phyloP scores from a whole-genome alignment of 2,329 filamentous ascomycete genomes.

The Epichloe typhina region DNA sequence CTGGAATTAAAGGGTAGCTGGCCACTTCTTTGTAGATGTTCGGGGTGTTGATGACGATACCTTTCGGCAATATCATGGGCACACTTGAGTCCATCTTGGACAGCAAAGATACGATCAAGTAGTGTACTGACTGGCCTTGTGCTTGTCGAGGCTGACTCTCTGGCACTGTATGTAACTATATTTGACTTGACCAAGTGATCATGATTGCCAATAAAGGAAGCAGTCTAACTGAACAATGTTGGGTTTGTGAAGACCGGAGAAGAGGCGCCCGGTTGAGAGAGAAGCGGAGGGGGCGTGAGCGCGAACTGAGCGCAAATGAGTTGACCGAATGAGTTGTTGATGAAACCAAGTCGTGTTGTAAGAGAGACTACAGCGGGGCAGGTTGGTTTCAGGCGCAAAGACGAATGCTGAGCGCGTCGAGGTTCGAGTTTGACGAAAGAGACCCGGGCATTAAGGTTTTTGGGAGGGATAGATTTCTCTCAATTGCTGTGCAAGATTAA shows the following conservation, averaged over 20 bases:
- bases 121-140: not conserved
- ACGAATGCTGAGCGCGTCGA: too few relatives aligned
- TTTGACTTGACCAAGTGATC: not conserved
- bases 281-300: not conserved
- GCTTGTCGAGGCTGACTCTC: not conserved
- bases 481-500: not conserved
- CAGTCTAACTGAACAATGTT: not conserved
- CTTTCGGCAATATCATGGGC: constrained; percentile 40
- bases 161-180: constrained; percentile 1
- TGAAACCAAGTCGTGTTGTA: too few relatives aligned
- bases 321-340: too few relatives aligned
- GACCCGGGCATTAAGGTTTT: not conserved
- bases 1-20: constrained; percentile 33
- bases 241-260: not conserved
- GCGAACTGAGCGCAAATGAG: too few relatives aligned
- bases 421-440: too few relatives aligned
- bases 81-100: constrained; percentile 21
- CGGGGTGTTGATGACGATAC: constrained; percentile 40
- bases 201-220: not conserved
- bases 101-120: not conserved
- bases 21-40: constrained; percentile 42
- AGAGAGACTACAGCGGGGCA: too few relatives aligned
- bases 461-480: not conserved
- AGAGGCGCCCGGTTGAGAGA: not conserved
- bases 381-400: too few relatives aligned